Evolutionary conservation across 1,284 basidiomycete species (phyloP).

Genomic region (Irpex rosettiformis): DNA sequence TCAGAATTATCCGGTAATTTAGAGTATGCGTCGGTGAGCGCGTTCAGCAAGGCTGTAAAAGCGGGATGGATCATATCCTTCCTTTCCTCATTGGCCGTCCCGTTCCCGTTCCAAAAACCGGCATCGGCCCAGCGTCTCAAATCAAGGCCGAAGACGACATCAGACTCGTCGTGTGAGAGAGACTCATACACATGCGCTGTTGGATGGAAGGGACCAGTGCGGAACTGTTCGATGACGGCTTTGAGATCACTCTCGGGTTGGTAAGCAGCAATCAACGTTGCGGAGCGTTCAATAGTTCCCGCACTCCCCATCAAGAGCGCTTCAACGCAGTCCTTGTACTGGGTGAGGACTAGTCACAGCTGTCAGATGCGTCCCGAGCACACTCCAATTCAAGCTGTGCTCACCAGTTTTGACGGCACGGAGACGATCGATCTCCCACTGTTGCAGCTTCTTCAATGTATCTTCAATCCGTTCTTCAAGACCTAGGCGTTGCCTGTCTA

Average conservation of each 20-base stretch:
- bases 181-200: conserved; percentile 82
- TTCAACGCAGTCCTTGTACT: conserved; percentile 77
- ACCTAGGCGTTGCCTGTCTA: conserved; percentile 76
- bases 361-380: conserved; percentile 8
- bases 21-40: conserved; percentile 63
- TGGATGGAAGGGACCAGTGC: conserved; percentile 88
- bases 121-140: conserved; percentile 83
- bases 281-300: conserved; percentile 63
- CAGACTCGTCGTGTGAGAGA: conserved; percentile 73
- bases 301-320: conserved; percentile 67
- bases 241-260: conserved; percentile 82
- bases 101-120: conserved; percentile 43
- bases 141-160: conserved; percentile 88
- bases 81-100: conserved; percentile 42
- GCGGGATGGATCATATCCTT: conserved; percentile 73
- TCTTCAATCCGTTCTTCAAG: conserved; percentile 86
- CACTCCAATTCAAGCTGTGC: conserved; percentile 15
- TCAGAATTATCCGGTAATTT: conserved; percentile 71
- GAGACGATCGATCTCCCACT: conserved; percentile 82
- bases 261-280: conserved; percentile 75
- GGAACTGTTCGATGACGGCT: conserved; percentile 83
- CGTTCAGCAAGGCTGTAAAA: conserved; percentile 64
- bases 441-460: conserved; percentile 73
- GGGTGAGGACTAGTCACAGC: conserved; percentile 58
- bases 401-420: conserved; percentile 79